Evolutionary conservation across 2,329 filamentous ascomycete species (phyloP), one percentile per base, ranked within the genome.

Genomic region (Colletotrichum sp.): DNA sequence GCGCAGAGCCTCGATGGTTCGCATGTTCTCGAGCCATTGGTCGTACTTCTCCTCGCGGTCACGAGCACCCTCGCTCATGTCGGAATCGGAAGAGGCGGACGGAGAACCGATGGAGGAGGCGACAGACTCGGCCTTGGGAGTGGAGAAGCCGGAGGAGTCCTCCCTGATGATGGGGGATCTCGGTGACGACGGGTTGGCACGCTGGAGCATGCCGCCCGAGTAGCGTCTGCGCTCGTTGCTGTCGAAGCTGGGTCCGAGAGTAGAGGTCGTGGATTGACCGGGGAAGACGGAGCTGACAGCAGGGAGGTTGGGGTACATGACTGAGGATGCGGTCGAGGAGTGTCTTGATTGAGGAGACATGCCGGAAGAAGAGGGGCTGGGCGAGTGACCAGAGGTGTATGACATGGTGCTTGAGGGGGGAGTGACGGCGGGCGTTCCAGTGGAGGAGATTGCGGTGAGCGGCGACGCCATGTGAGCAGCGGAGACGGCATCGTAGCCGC

Each of bases 371-470:
- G 93, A 95, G 32, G 93, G 92, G 78, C 88, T 90, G 4, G 94
- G 94, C 8, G 94, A 96, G 82, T 96, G 94, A 64, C 93, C 93
- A 13, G 94, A 95, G 52, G 92, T 93, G 85, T 96, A 96, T 1
- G 94, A 96, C 82, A 95, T 89, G 71, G 92, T 90, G 83, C 93
- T 95, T 13, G 93, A 94, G 0, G 94, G 93, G 9, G 94, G 94
- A 4, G 94, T 96, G 78, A 95, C 89, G 12, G 94, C 94, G 12
- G 94, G 94, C 16, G 94, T 96, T 77, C 94, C 93, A 55, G 90
- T 90, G 26, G 91, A 92, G 55, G 90, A 90, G 63, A 91, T 86
- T 18, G 88, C 88, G 34, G 88, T 90, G 78, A 92, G 81, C 24
- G 92, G 92, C 30, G 92, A 93, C 34, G 90, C 90, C 84, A 92